Conservation (phyloP, 441 rosid genomes). For the Macaranga tanarius region DNA sequence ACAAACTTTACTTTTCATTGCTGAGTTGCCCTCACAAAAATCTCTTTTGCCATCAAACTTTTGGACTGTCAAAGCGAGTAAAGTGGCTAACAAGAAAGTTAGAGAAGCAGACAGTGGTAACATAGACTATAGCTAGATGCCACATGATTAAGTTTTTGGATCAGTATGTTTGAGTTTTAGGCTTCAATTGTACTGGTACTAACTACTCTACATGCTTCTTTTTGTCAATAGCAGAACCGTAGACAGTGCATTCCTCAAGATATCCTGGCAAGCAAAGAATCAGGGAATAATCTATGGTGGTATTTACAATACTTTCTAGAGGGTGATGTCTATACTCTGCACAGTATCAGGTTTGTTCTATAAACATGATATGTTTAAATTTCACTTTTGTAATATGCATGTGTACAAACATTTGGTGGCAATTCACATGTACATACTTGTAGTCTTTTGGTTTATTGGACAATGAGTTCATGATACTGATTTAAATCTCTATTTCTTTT, state of each 20-base stretch:
- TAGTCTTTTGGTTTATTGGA: neutral
- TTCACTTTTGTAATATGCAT: neutral
- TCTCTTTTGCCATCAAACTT: constrained; percentile 54
- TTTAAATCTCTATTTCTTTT: neutral
- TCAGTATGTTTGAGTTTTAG: neutral
- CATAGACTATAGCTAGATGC: constrained; percentile 3
- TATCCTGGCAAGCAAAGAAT: constrained; percentile 5
- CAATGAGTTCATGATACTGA: neutral
- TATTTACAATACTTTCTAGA: constrained; percentile 2
- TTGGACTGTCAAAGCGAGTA: constrained; percentile 32
- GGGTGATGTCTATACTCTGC: neutral
- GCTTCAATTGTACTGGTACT: neutral
- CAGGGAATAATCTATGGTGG: constrained; percentile 2
- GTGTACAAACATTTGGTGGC: neutral
- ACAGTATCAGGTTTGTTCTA: constrained; percentile 14
- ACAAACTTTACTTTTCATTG: constrained; percentile 81
- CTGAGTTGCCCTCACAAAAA: constrained; percentile 86
- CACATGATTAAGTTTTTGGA: neutral
- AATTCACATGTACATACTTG: neutral
- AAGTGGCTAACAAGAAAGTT: constrained; percentile 28
- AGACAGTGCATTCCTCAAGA: constrained; percentile 5
- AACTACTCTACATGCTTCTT: neutral
- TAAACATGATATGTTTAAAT: neutral
- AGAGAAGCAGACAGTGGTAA: constrained; percentile 19
- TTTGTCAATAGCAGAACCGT: constrained; percentile 1